Evolutionary conservation across 805 yeast species (phyloP), one percentile per base, ranked within the genome.

Genomic region (Nakazawaea sp.): DNA sequence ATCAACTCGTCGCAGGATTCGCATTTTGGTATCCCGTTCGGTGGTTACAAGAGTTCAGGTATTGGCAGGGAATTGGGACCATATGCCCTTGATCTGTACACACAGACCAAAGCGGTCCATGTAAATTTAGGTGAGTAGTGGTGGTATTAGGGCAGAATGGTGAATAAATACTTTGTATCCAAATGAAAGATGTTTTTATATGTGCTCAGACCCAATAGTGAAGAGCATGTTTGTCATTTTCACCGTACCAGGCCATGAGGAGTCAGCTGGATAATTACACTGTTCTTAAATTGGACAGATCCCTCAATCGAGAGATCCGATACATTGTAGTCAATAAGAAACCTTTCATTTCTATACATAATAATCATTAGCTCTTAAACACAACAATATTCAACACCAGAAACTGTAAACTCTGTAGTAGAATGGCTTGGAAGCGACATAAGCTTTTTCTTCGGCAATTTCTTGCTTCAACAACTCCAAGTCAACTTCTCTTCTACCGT

Each of bases 71-170:
- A 79, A 55, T 62, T 78, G 41, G 85, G 85, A 26, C 72, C 73
- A 44, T 74, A 77, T 47, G 84, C 83, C n/a, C 55, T 78, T 38
- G 63, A 64, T 29, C 68, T 71, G 55, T 84, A 83, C 61, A 78
- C 89, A 10, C 86, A 81, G 61, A 68, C 73, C 37, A 85, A 84
- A 66, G 78, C 90, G 36, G 72, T 85, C 35, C 76, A 67, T 46
- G 66, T 66, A 38, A 73, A 72, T 52, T 54, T 70, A 46, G 74
- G 75, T 8, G 35, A 20, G 26, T 30, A 31, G 16, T 18, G 12
- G 9, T 13, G n/a, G n/a, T 26, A 26, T n/a, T n/a, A n/a, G n/a
- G n/a, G n/a, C n/a, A n/a, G n/a, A n/a, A 10, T 23, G 9, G 9
- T 23, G 26, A 12, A 9, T 23, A 12, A 9, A 23, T 23, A 23